Percentiles rank a stretch among this genome's conserved stretches.
Evolutionary conservation across 495 filamentous ascomycete genomes (phyloP).

Genomic region (Trypethelium eluteriae): DNA sequence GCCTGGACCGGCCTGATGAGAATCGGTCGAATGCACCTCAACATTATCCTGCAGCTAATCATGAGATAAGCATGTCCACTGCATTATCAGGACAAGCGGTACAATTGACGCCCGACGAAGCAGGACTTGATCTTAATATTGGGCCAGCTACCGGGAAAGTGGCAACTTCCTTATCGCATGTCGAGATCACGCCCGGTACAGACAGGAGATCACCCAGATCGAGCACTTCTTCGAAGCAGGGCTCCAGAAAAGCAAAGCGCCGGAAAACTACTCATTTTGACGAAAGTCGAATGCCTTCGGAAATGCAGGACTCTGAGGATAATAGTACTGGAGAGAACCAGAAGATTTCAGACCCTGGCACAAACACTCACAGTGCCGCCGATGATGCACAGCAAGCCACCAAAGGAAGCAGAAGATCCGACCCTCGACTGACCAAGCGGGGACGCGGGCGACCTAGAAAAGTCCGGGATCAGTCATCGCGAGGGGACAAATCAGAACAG

Average conservation of each 20-base stretch:
- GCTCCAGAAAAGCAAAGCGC: slow-evolving; percentile 13
- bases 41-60: background rate
- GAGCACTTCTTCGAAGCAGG: slow-evolving; percentile 12
- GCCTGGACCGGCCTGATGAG: background rate
- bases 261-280: slow-evolving; percentile 26
- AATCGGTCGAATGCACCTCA: background rate
- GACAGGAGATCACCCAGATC: slow-evolving; percentile 14
- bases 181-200: slow-evolving; percentile 23
- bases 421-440: slow-evolving; percentile 13
- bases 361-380: background rate
- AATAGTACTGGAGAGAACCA: slow-evolving; percentile 19
- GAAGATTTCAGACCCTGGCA: background rate
- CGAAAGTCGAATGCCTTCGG: slow-evolving; percentile 17
- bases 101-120: background rate
- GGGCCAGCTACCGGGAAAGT: background rate
- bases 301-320: slow-evolving; percentile 18
- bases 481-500: background rate
- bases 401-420: background rate
- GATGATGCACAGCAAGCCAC: no score
- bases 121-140: background rate
- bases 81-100: background rate
- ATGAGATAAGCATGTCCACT: background rate
- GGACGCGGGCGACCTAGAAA: slow-evolving; percentile 22
- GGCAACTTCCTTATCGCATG: background rate
- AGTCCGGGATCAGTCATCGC: background rate